These are phyloP conservation scores for Pseudogymnoascus sp. DNA, from an alignment of 2,329 filamentous ascomycete genomes.

Conservation along the genomic window DNA sequence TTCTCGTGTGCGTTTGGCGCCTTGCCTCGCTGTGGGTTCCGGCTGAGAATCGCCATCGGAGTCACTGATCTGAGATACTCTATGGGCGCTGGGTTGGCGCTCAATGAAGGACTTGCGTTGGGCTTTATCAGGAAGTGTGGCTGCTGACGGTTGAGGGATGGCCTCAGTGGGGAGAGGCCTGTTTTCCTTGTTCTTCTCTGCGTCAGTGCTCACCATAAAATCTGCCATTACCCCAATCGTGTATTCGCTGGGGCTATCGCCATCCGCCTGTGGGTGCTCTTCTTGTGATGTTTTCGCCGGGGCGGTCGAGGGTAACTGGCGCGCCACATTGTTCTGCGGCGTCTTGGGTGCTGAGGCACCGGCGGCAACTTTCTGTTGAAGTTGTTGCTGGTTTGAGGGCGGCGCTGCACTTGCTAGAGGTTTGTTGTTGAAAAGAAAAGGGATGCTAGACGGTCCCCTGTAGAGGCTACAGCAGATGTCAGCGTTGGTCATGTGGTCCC, in stretches of 20 bases:
- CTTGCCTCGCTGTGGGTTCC: not conserved
- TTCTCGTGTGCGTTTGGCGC: not conserved
- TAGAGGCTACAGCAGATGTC: not conserved
- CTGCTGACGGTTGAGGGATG: not conserved
- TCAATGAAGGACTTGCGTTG: constrained; percentile 17
- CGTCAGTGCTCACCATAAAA: constrained; percentile 6
- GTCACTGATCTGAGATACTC: constrained; percentile 9
- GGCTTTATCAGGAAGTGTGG: not conserved
- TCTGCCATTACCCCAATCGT: not conserved
- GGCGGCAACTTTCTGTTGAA: not conserved
- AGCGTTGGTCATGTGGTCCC: not conserved
- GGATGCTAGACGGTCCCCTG: not conserved
- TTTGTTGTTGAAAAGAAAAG: not conserved
- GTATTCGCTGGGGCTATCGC: no score
- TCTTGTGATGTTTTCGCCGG: not conserved
- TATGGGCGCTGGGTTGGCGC: constrained; percentile 16
- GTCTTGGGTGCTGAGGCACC: not conserved
- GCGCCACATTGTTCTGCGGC: not conserved
- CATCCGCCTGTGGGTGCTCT: constrained; percentile 8
- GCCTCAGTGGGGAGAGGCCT: constrained; percentile 8
- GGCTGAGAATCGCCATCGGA: constrained; percentile 16
- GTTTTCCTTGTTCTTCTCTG: constrained; percentile 26
- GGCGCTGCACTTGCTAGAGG: not conserved
- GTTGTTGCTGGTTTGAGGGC: not conserved
- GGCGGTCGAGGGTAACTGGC: not conserved